phyloP scores from a whole-genome alignment of 768 basidiomycete species.

The Tulasnella sp. region DNA sequence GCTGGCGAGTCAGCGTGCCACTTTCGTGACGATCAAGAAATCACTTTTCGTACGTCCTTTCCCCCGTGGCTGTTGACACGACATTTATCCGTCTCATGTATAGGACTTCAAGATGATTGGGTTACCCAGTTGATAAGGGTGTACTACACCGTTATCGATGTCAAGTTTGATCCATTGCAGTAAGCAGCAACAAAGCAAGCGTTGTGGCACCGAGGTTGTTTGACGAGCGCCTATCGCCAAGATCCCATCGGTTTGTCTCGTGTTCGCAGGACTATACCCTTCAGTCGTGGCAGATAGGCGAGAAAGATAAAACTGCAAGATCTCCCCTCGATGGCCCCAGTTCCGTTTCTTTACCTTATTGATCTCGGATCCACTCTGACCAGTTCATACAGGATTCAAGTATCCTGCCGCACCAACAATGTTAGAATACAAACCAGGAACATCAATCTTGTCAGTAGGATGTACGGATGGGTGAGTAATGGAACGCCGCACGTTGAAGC shows the following conservation, averaged over 20 bases:
- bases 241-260: constrained; percentile 4
- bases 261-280: neutral
- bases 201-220: neutral
- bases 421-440: constrained; percentile 11
- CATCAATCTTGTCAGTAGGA: constrained; percentile 7
- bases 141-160: constrained; percentile 7
- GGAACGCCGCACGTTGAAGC: neutral
- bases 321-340: no score
- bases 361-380: no score
- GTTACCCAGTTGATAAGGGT: neutral
- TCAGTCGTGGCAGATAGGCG: neutral
- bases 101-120: neutral
- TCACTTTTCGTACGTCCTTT: neutral
- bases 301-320: neutral
- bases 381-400: neutral
- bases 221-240: neutral
- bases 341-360: no score
- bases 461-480: constrained; percentile 12
- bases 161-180: constrained; percentile 13
- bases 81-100: neutral
- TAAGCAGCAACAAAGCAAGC: neutral
- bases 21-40: neutral
- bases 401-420: neutral
- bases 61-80: neutral
- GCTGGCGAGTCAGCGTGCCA: neutral